A percentile compares a stretch with the other conserved stretches of the same genome.
Conservation (phyloP, 139 green algal species). For the Desmodesmus armatus region DNA sequence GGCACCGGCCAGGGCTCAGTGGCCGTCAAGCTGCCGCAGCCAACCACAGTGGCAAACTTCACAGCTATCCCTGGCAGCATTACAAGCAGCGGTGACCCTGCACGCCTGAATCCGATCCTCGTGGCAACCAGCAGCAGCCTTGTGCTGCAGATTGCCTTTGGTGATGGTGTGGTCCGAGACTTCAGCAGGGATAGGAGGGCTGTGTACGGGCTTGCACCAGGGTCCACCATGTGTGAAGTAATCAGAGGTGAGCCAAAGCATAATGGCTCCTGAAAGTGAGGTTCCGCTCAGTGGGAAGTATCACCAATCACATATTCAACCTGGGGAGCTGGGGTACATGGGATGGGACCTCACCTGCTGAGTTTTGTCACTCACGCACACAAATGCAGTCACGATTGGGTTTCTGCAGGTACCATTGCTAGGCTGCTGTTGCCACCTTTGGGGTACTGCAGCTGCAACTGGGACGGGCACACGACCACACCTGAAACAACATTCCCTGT, state of each 20-base stretch:
- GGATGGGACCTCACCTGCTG: no score
- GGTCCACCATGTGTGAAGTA: constrained; percentile 43
- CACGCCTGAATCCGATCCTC: constrained; percentile 45
- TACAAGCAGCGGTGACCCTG: constrained; percentile 24
- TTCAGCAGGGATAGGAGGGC: constrained; percentile 46
- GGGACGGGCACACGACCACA: no score
- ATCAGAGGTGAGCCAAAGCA: not conserved
- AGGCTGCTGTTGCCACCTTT: no score
- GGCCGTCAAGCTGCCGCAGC: constrained; percentile 33
- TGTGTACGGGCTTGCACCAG: constrained; percentile 25
- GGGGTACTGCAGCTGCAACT: no score
- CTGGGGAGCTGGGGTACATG: no score
- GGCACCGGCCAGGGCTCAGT: constrained; percentile 43
- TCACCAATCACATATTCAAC: no score
- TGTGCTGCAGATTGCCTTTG: constrained; percentile 45
- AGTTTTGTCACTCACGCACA: no score
- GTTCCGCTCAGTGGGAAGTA: no score
- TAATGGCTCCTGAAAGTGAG: no score
- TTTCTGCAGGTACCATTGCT: no score
- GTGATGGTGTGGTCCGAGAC: constrained; percentile 49
- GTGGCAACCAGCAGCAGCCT: constrained; percentile 34
- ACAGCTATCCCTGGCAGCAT: constrained; percentile 29
- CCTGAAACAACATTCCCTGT: no score
- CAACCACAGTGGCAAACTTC: constrained; percentile 40
- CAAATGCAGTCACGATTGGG: no score